Evolutionary conservation across 148 eudicot genomes (phyloP).

Genomic region (Silene latifolia): DNA sequence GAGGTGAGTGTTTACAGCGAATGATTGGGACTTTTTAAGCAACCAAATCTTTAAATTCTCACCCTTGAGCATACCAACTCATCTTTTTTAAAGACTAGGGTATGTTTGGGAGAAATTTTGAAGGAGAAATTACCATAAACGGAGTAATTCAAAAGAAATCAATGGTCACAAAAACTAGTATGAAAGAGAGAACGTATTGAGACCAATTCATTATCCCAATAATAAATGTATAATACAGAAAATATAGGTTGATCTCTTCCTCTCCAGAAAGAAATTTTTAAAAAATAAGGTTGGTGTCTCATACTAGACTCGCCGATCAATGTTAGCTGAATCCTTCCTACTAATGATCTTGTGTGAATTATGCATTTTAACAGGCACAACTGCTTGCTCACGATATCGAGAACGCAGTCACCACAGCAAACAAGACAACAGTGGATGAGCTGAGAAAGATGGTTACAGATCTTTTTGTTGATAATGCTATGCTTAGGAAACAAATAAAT

Average conservation of each 20-base stretch:
- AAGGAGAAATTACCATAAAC: neutral
- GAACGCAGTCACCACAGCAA: slow-evolving; percentile 26
- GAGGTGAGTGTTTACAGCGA: neutral
- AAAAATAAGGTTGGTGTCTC: neutral
- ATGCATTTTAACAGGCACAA: slow-evolving; percentile 49
- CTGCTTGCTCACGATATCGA: slow-evolving; percentile 64
- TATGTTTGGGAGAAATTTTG: neutral
- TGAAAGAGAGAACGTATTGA: neutral
- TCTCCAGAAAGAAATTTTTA: neutral
- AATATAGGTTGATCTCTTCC: neutral
- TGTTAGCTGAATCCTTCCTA: neutral
- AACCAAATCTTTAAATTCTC: neutral
- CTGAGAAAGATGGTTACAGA: slow-evolving; percentile 63
- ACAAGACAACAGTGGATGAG: slow-evolving; percentile 45
- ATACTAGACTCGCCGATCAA: neutral
- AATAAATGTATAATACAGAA: neutral
- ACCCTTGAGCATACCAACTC: neutral
- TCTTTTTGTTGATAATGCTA: slow-evolving; percentile 63
- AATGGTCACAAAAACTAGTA: neutral
- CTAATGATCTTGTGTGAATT: neutral
- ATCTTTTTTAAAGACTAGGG: neutral
- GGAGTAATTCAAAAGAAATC: neutral
- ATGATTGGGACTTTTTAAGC: neutral
- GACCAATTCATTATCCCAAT: neutral
- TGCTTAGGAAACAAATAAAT: slow-evolving; percentile 68